Percentiles rank a stretch among this genome's conserved stretches.
These are phyloP conservation scores for Metschnikowia corniflorae DNA, from an alignment of 805 yeast species.

Conservation along the genomic window DNA sequence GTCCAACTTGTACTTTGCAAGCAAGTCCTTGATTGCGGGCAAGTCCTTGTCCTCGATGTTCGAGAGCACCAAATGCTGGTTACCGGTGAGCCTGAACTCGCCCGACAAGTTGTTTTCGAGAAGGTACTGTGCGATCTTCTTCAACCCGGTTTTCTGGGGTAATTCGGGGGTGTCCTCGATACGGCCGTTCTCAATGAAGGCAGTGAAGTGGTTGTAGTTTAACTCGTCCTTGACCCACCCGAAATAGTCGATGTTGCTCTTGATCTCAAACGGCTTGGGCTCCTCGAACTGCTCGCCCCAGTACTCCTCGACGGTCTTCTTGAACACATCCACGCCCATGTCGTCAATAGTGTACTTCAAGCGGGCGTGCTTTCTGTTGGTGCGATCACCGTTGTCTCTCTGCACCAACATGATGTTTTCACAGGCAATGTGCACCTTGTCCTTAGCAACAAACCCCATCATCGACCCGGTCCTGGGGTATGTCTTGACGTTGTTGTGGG, in stretches of 20 bases:
- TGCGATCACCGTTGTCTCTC: constrained; percentile 92
- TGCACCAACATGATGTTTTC: constrained; percentile 92
- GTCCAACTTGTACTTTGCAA: constrained; percentile 76
- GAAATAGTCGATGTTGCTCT: constrained; percentile 83
- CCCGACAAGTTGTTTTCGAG: constrained; percentile 55
- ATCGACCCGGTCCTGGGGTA: constrained; percentile 92
- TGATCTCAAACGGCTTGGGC: constrained; percentile 70
- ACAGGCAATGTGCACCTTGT: constrained; percentile 71
- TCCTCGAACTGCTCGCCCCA: constrained; percentile 74
- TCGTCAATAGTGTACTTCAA: constrained; percentile 95
- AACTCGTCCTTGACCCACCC: constrained; percentile 91
- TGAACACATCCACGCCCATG: constrained; percentile 83
- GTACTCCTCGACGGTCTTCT: constrained; percentile 73
- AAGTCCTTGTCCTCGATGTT: constrained; percentile 69
- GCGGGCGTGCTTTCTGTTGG: constrained; percentile 95
- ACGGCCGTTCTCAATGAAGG: constrained; percentile 94
- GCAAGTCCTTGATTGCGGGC: constrained; percentile 54
- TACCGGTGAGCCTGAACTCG: constrained; percentile 91
- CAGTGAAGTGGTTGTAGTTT: constrained; percentile 85
- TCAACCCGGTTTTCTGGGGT: constrained; percentile 86
- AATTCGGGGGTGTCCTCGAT: constrained; percentile 88
- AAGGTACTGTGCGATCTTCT: constrained; percentile 70
- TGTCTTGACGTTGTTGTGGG: constrained; percentile 94
- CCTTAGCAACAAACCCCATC: constrained; percentile 71
- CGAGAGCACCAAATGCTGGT: constrained; percentile 84